Evolutionary conservation across 352 stramenopile genomes (phyloP).

Genomic region (Poterioochromonas sp.): DNA sequence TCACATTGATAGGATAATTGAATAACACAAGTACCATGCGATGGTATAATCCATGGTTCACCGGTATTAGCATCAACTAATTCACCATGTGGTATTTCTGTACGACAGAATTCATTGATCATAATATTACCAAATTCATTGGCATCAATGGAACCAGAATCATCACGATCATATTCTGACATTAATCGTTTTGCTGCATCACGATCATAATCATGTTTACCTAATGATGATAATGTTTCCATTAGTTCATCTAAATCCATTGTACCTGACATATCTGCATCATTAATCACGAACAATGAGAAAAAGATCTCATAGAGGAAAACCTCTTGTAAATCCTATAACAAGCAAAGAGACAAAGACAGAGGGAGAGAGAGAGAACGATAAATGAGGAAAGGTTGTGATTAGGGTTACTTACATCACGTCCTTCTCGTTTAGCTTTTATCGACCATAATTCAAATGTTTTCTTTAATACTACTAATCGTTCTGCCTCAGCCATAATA

Average conservation of each 20-base stretch:
- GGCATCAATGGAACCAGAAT: conserved; percentile 24
- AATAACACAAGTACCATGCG: not conserved
- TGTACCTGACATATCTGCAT: conserved; percentile 11
- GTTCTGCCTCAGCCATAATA: conserved; percentile 6
- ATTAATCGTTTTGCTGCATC: conserved; percentile 13
- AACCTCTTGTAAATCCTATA: conserved; percentile 28
- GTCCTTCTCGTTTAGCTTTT: conserved; percentile 12
- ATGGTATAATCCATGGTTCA: conserved; percentile 9
- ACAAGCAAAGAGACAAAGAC: too few relatives aligned
- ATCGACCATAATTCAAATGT: conserved; percentile 12
- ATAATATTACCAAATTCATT: conserved; percentile 34
- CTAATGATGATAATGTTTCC: conserved; percentile 2
- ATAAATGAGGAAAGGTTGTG: too few relatives aligned
- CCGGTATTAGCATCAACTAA: conserved; percentile 8
- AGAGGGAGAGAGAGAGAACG: too few relatives aligned
- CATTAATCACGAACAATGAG: conserved; percentile 25
- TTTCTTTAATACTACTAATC: conserved; percentile 16
- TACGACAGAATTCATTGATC: conserved; percentile 33
- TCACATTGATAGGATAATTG: conserved; percentile 31
- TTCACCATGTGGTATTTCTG: conserved; percentile 27
- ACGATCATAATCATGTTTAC: conserved; percentile 2
- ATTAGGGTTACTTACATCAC: too few relatives aligned
- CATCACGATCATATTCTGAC: conserved; percentile 14
- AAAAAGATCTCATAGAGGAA: conserved; percentile 33
- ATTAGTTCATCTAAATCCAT: conserved; percentile 34